phyloP scores from a whole-genome alignment of 2,329 filamentous ascomycete species.

The Xylariaceae sp. region DNA sequence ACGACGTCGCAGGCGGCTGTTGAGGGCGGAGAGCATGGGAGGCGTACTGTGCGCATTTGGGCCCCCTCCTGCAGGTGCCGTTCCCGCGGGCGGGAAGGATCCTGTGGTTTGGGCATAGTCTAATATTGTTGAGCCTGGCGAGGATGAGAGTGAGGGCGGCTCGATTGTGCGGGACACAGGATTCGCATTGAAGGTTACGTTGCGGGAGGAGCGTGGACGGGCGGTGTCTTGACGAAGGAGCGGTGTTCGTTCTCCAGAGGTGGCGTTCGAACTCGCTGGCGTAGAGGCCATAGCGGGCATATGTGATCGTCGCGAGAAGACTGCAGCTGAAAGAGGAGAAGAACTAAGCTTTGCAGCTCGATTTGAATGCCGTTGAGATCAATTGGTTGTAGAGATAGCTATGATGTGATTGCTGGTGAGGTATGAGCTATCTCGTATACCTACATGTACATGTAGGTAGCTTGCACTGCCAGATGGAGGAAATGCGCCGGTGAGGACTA shows the following conservation, averaged over 20 bases:
- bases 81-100: no score
- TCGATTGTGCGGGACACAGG: conserved; percentile 60
- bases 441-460: no score
- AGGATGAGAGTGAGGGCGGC: conserved; percentile 31
- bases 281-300: background rate
- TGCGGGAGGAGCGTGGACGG: conserved; percentile 51
- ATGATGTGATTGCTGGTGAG: no score
- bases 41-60: conserved; percentile 34
- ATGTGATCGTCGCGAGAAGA: no score
- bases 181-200: conserved; percentile 74
- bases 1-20: conserved; percentile 80
- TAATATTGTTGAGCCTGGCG: conserved; percentile 31
- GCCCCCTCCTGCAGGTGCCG: conserved; percentile 29
- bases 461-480: no score
- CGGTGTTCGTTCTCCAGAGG: conserved; percentile 33
- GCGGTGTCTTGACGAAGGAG: conserved; percentile 29
- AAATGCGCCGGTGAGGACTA: no score
- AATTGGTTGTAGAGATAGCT: no score
- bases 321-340: no score
- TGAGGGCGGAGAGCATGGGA: conserved; percentile 72
- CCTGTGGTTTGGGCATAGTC: conserved; percentile 28
- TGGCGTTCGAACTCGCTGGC: conserved; percentile 14
- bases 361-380: no score
- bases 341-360: no score
- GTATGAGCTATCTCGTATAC: no score